Base-by-base conservation (phyloP, 2,329 filamentous ascomycete species). In the Aspergillus sergii region DNA sequence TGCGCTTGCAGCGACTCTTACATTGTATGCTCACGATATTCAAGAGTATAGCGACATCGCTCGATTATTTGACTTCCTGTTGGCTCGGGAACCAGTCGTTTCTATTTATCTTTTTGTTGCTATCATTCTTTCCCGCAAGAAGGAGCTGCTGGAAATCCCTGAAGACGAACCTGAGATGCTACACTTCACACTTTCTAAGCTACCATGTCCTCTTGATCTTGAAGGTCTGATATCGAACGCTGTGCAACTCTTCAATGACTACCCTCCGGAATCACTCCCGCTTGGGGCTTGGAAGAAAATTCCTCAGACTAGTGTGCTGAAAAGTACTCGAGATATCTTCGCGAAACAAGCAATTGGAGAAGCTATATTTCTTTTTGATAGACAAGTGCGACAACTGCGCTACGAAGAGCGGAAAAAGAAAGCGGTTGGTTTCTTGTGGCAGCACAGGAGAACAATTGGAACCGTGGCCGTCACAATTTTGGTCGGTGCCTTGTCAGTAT, bases 11-110 rank as follows among this genome's bases (percentile, higher is more conserved):
- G 93, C 93, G 55, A 97, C 93, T 0, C 85, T 99, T 50, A 99
- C 96, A 39, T 89, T 99, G 82, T 99, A 97, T 77, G 93, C 95
- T 21, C 95, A 99, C 79, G 94, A 98, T 76, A 93, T 99, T 65
- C 90, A 95, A 77, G 89, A 90, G 48, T 97, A 97, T 75, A 87
- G 87, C 66, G 91, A 94, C 69, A 98, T 99, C 73, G 88, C 93
- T 39, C 88, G 95, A 28, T 82, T 99, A 1, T 99, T 97, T 76
- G 95, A 99, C 79, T 94, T 94, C 60, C 85, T 99, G 55, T 84
- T 99, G 6, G 92, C 94, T 3, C 88, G 87, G 56, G 92, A 96
- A 76, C 92, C 94, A n/a, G 90, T 91, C 45, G 93, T 97, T 72
- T 89, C 89, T 21, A 86, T 98, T 58, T 99, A 99, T 77, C 85